Evolutionary conservation across 495 filamentous ascomycete species (phyloP), one percentile per base, ranked within the genome.

Genomic region (Neurospora sp.): DNA sequence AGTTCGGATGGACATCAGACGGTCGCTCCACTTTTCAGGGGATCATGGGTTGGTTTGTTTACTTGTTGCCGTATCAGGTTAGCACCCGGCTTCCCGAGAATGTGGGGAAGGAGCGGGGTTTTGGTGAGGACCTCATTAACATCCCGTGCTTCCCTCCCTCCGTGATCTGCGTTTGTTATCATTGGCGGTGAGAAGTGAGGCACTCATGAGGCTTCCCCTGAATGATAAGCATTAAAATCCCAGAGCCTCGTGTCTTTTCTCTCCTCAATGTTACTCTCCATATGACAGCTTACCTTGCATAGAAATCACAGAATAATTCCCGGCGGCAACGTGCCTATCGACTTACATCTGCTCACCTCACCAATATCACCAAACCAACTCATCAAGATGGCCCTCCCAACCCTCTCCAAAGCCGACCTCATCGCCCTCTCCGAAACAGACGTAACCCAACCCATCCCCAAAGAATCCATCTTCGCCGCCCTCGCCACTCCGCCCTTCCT

Each of bases 401-500:
- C 53, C 6, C 53, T 65, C n/a, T n/a, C 72, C 38, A 72, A 72
- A 48, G 72, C 73, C 68, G 75, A 81, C 69, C 82, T 85, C 75
- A 76, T 76, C 72, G 44, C 74, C 68, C 83, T 86, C 70, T 72
- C 81, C 69, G 65, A 76, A 39, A 83, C 81, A 14, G 83, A 83
- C 72, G 83, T 82, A 45, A 69, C 71, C 37, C 45, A 74, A 6
- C 77, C 81, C 59, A 75, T 86, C 44, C 73, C 79, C 0, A 59
- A 73, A 8, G 72, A 78, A 44, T 65, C 75, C 31, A 76, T 84
- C 44, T 40, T 68, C 22, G 71, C 76, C 0, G 76, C 79, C 44
- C 75, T 87, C 27, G 80, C 83, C 7, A 68, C 76, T 18, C 81
- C 87, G 9, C 89, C 89, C 18, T 91, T 91, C 78, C 77, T 88